Conservation (phyloP, 1,139 yeast species). For the Hanseniaspora sp. region DNA sequence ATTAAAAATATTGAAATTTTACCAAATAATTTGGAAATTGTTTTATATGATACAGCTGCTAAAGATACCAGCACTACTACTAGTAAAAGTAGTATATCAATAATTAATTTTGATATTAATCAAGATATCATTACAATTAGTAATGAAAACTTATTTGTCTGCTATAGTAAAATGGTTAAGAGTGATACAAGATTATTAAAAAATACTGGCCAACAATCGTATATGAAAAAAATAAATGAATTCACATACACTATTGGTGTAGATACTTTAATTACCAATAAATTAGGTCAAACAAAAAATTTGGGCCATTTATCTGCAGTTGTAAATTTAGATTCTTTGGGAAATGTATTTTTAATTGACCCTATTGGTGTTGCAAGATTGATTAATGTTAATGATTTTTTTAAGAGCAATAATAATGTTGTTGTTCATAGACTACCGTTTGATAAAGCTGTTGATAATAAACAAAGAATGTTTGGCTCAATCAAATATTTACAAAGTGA, state of each 20-base stretch:
- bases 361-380: constrained; percentile 15
- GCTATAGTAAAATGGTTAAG: constrained; percentile 43
- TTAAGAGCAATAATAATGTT: constrained; percentile 4
- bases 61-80: constrained; percentile 46
- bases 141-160: constrained; percentile 53
- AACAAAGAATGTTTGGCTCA: constrained; percentile 9
- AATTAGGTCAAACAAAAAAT: constrained; percentile 3
- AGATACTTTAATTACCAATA: constrained; percentile 40
- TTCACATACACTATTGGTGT: constrained; percentile 45
- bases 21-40: constrained; percentile 42
- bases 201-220: constrained; percentile 49
- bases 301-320: constrained; percentile 11
- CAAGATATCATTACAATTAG: constrained; percentile 67
- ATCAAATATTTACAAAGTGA: constrained; percentile 8
- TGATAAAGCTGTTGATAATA: background rate
- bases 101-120: constrained; percentile 47
- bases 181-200: constrained; percentile 59
- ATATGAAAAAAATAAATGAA: constrained; percentile 19
- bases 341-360: constrained; percentile 12
- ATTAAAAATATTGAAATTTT: constrained; percentile 49
- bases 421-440: constrained; percentile 7
- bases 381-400: constrained; percentile 7
- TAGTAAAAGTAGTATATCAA: constrained; percentile 55
- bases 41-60: constrained; percentile 47
- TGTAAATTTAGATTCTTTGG: constrained; percentile 12